phyloP scores from a whole-genome alignment of 2,329 filamentous ascomycete genomes.

The Chaetomiaceae sp. region DNA sequence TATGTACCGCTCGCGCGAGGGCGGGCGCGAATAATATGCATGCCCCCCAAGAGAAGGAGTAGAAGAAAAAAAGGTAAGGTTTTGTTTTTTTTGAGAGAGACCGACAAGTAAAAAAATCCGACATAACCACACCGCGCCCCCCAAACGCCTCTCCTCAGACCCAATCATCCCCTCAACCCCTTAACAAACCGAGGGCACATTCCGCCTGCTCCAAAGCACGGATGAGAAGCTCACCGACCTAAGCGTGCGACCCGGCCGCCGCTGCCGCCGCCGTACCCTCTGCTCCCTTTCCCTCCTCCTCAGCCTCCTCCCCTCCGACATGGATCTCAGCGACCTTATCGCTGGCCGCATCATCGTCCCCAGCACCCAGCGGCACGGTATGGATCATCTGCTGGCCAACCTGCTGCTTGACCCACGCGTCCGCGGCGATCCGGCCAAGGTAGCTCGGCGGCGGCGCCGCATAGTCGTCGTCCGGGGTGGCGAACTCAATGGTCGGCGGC shows the following conservation, averaged over 20 bases:
- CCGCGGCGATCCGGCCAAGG: slow-evolving; percentile 23
- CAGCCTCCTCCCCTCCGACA: slow-evolving; percentile 20
- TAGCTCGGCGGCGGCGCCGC: slow-evolving; percentile 17
- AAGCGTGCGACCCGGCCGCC: background rate
- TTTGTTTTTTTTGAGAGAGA: no score
- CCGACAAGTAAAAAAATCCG: no score
- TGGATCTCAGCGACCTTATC: slow-evolving; percentile 41
- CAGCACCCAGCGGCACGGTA: slow-evolving; percentile 29
- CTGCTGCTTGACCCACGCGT: slow-evolving; percentile 29
- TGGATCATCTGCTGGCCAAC: slow-evolving; percentile 25
- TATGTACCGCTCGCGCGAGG: no score
- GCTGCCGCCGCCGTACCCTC: background rate
- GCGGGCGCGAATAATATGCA: no score
- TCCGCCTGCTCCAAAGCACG: no score
- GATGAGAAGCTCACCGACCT: background rate
- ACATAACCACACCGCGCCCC: no score
- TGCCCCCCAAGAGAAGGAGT: no score
- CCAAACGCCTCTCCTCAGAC: no score
- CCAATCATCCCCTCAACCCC: no score
- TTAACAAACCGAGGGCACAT: no score
- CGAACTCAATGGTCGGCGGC: slow-evolving; percentile 15
- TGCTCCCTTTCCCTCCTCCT: background rate
- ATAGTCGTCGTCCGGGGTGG: slow-evolving; percentile 14
- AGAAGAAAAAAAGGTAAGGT: no score
- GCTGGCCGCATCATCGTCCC: slow-evolving; percentile 37